Evolutionary conservation across 345 rosid genomes (phyloP), one percentile per base, ranked within the genome.

Genomic region (Tarenaya hassleriana): DNA sequence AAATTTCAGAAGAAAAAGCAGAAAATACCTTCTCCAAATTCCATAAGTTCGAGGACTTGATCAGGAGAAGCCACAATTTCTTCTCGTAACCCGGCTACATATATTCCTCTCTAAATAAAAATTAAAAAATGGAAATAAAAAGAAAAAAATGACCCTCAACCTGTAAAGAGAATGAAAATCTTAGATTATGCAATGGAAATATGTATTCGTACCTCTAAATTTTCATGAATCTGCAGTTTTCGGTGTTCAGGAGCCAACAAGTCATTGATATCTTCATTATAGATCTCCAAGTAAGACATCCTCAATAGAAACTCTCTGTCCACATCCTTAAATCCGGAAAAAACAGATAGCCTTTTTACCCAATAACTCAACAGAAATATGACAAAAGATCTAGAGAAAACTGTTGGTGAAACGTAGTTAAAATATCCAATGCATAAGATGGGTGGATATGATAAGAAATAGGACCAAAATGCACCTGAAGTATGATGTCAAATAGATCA

Each of bases 281-380:
- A 91, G 10, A 91, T 91, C 77, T 91, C 98, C 80, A 91, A 65
- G 48, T 91, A 91, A 0, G 98, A 91, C 96, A 91, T 87, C 34
- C 98, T 82, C 64, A 91, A 47, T 39, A 91, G 81, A 68, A 91
- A 91, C 75, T 91, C 98, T 49, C 98, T 77, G 44, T 74, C 82
- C 41, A 46, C 64, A 32, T 76, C 89, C 98, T 91, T 46, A 21
- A 41, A 37, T 5, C 29, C 38, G 56, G 48, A 11, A 63, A 51
- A 16, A 13, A 60, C 46, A 11, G 10, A 13, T 43, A 41, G 33
- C 39, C 32, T 42, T 8, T 41, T 13, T 1, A 47, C 29, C 52
- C 55, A 66, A 10, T 39, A 58, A 45, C 48, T 38, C 16, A 7
- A 24, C 49, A 57, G 7, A 50, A 13, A 41, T 34, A 55, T 24